These are phyloP conservation scores for Cercophora samala DNA, from an alignment of 495 filamentous ascomycete genomes.

Conservation along the genomic window DNA sequence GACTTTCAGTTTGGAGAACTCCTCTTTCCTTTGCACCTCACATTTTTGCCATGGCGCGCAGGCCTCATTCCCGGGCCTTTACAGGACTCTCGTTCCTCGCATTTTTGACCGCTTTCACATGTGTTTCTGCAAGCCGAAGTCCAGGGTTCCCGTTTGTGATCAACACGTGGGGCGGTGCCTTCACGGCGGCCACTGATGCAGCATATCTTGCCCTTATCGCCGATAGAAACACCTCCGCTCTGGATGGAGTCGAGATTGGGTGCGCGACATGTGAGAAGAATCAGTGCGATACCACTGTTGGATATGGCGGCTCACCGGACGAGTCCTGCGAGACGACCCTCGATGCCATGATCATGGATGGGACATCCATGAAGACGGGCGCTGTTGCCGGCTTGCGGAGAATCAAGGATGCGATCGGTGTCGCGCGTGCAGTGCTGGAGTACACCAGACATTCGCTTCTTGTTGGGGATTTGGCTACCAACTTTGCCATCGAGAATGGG, in stretches of 20 bases:
- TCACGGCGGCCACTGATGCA: constrained; percentile 48
- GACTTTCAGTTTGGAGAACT: not conserved
- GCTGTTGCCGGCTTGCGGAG: constrained; percentile 46
- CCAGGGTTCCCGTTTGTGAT: constrained; percentile 43
- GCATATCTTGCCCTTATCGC: constrained; percentile 37
- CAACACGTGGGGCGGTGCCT: constrained; percentile 47
- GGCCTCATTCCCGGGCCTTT: not conserved
- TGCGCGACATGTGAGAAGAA: constrained; percentile 45
- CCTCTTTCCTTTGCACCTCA: not conserved
- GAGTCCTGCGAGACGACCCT: constrained; percentile 49
- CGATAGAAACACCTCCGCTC: constrained; percentile 26
- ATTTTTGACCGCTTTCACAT: not conserved
- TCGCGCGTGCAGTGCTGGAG: constrained; percentile 45
- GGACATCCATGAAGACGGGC: constrained; percentile 43
- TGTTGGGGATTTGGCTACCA: constrained; percentile 45
- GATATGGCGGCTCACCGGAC: constrained; percentile 47
- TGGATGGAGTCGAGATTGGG: constrained; percentile 45
- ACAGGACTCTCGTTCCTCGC: not conserved
- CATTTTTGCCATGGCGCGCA: not conserved
- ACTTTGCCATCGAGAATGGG: constrained; percentile 45
- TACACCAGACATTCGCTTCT: constrained; percentile 46
- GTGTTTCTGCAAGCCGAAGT: not conserved
- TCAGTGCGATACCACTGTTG: constrained; percentile 48
- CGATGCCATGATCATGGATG: constrained; percentile 48
- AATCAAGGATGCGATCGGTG: constrained; percentile 41